Evolutionary conservation across 2,329 filamentous ascomycete genomes (phyloP).

Genomic region (Alternaria rosae): DNA sequence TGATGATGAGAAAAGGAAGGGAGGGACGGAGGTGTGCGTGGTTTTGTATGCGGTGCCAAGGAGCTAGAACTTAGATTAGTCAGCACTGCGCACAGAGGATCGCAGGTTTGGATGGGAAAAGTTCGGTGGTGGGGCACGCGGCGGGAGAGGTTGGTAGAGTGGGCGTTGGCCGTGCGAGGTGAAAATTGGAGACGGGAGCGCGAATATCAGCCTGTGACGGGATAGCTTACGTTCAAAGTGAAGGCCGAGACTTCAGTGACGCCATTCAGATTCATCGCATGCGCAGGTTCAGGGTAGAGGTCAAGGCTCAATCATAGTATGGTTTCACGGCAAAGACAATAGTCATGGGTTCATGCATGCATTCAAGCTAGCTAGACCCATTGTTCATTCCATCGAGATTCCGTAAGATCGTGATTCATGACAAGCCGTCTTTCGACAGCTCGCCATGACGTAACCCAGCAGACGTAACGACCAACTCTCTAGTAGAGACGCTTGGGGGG

Average conservation of each 20-base stretch:
- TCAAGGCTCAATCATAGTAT: background rate
- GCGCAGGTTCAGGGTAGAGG: background rate
- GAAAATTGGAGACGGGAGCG: background rate
- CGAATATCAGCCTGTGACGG: background rate
- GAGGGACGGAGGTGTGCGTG: conserved; percentile 28
- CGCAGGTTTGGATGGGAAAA: conserved; percentile 1
- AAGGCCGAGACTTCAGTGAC: background rate
- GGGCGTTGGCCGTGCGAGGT: background rate
- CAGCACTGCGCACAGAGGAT: conserved; percentile 3
- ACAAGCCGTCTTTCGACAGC: conserved; percentile 27
- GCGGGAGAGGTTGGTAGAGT: background rate
- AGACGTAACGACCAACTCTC: conserved; percentile 35
- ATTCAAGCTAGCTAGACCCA: conserved; percentile 43
- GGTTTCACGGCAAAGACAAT: background rate
- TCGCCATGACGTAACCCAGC: conserved; percentile 21
- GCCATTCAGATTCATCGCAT: background rate
- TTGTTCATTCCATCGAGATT: conserved; percentile 30
- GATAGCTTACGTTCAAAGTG: background rate
- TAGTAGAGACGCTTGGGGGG: conserved; percentile 98
- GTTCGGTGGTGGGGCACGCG: background rate
- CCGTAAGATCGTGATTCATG: conserved; percentile 27
- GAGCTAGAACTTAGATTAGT: conserved; percentile 2
- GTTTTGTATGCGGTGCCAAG: conserved; percentile 28
- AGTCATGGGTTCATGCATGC: conserved; percentile 37
- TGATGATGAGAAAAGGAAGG: conserved; percentile 45